These are phyloP conservation scores for Paramyrothecium sp. DNA, from an alignment of 2,329 filamentous ascomycete species.

Conservation along the genomic window DNA sequence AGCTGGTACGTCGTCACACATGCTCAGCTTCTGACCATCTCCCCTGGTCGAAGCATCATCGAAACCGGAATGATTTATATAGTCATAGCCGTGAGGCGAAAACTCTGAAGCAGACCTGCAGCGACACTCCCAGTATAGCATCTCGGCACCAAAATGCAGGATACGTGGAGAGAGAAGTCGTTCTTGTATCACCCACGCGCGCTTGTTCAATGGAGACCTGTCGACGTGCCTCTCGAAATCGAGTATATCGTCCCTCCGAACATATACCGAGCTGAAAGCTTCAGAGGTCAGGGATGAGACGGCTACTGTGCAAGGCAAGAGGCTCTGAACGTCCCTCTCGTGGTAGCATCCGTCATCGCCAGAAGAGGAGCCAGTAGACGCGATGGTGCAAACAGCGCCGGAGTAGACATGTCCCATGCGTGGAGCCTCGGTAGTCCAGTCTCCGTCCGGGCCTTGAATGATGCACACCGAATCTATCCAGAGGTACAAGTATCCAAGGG, in stretches of 20 bases:
- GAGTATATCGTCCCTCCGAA: background rate
- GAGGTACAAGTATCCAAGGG: background rate
- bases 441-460: background rate
- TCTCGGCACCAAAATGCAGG: background rate
- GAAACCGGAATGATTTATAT: background rate
- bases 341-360: background rate
- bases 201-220: background rate
- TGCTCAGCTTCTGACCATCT: background rate
- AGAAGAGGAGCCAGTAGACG: background rate
- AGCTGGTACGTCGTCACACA: background rate
- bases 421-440: background rate
- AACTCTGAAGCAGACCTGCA: background rate
- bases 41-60: background rate
- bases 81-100: background rate
- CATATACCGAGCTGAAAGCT: background rate
- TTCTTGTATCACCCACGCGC: background rate
- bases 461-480: background rate
- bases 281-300: background rate
- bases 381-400: background rate
- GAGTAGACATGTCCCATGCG: background rate
- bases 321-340: background rate
- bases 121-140: background rate
- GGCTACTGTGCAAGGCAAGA: background rate
- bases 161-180: background rate
- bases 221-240: background rate